Conservation (phyloP, 2,329 filamentous ascomycete species). For the Pseudopithomyces chartarum region DNA sequence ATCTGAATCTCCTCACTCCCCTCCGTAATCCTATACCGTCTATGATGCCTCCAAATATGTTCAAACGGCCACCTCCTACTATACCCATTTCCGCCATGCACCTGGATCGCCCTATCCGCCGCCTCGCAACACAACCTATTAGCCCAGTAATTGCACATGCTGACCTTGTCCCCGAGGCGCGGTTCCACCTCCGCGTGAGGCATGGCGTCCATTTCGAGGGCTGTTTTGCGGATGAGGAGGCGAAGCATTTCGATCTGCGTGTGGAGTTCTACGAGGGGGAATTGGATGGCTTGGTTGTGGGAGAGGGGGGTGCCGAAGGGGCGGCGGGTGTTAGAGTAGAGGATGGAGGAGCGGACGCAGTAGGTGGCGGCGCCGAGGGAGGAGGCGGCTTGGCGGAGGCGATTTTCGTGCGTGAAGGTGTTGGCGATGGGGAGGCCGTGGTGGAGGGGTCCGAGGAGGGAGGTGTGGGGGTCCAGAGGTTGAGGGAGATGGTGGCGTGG, state of each 20-base stretch:
- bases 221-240: conserved; percentile 65
- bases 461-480: conserved; percentile 61
- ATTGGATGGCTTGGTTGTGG: conserved; percentile 67
- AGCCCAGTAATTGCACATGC: conserved; percentile 70
- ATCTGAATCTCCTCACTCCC: conserved; percentile 70
- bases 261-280: conserved; percentile 65
- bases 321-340: conserved; percentile 59
- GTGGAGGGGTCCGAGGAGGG: conserved; percentile 59
- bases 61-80: conserved; percentile 65
- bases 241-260: conserved; percentile 68
- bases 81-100: conserved; percentile 65
- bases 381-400: conserved; percentile 67
- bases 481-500: conserved; percentile 64
- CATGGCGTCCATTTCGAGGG: conserved; percentile 64
- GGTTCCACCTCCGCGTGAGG: conserved; percentile 61
- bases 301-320: conserved; percentile 63
- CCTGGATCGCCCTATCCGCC: conserved; percentile 67
- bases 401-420: conserved; percentile 69
- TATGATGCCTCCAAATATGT: conserved; percentile 69
- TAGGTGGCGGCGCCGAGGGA: conserved; percentile 64
- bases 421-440: conserved; percentile 65
- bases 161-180: conserved; percentile 64
- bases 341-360: conserved; percentile 63
- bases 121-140: conserved; percentile 65
- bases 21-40: conserved; percentile 67